Evolutionary conservation across 371 early-diverging fungal species (phyloP).

Genomic region (Mortierella sp.): DNA sequence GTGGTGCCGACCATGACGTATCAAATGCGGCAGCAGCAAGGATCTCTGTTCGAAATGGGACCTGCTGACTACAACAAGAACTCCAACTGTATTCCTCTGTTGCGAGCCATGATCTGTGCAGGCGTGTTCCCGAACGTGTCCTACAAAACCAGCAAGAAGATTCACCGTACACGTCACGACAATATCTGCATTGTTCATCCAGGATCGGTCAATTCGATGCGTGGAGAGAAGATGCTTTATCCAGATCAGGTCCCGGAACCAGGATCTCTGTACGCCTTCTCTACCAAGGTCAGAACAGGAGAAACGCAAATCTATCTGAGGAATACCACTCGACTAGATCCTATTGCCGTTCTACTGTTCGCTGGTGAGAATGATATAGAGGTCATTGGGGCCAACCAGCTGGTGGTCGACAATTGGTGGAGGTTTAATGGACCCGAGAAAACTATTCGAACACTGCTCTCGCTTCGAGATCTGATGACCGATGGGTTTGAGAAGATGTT

Average conservation of each 20-base stretch:
- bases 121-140: constrained; percentile 66
- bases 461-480: constrained; percentile 41
- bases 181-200: constrained; percentile 55
- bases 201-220: constrained; percentile 55
- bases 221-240: constrained; percentile 38
- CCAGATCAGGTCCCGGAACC: constrained; percentile 37
- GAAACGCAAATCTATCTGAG: constrained; percentile 54
- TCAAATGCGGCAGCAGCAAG: constrained; percentile 41
- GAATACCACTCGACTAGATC: constrained; percentile 55
- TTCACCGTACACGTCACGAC: constrained; percentile 54
- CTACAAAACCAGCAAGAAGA: constrained; percentile 54
- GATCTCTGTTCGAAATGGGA: constrained; percentile 44
- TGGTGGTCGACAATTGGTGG: constrained; percentile 52
- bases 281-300: constrained; percentile 52
- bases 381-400: constrained; percentile 35
- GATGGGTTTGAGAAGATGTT: constrained; percentile 54
- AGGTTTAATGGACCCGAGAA: constrained; percentile 52
- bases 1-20: constrained; percentile 48
- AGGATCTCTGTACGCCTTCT: constrained; percentile 56
- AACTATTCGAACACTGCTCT: constrained; percentile 39
- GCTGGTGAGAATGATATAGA: constrained; percentile 53
- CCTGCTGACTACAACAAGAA: constrained; percentile 56
- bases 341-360: constrained; percentile 55
- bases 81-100: constrained; percentile 52
- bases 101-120: constrained; percentile 61